Evolutionary conservation across 805 yeast species (phyloP), one percentile per base, ranked within the genome.

Genomic region (Babjeviella inositovora): DNA sequence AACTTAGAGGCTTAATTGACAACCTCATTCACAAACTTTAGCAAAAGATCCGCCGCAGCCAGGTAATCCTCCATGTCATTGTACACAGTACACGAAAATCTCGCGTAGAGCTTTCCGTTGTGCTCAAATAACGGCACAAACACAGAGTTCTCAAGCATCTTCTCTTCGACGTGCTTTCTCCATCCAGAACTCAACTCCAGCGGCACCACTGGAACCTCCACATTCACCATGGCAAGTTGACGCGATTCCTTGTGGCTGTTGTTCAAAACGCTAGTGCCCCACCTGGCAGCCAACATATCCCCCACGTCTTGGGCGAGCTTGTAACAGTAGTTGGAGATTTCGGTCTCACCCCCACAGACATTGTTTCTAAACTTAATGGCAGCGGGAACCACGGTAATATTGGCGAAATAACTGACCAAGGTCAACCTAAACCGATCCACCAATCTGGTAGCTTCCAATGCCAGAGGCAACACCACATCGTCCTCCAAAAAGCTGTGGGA

Each of bases 31-130:
- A 19, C 21, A 19, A 19, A 28, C 15, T 34, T 22, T 8, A 46
- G 34, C 15, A 69, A 35, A 2, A 44, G 43, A 11, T 50, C 47
- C 13, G 61, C 50, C 4, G 68, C 73, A 22, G 45, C 40, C 15
- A 48, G 47, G 38, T 54, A 72, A 33, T 74, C 84, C 5, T 47
- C 47, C 9, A 62, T 32, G 21, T 69, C 75, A 30, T 67, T 62
- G 40, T 70, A 74, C 6, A 70, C 43, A 34, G 70, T 75, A 13
- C 70, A 70, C 25, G 72, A 60, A 31, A 70, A 62, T 30, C 87
- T 55, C 13, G 51, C 44, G 43, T 48, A 61, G 14, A 57, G 20
- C 15, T 33, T 32, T 3, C 47, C 59, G 17, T 57, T 47, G 35
- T 65, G 70, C 20, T 42, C 31, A 2, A 35, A 38, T 15, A 58